A percentile compares a stretch with the other conserved stretches of the same genome.
These are phyloP conservation scores for Dothideomycetidae sp. DNA, from an alignment of 2,329 filamentous ascomycete genomes.

Conservation along the genomic window DNA sequence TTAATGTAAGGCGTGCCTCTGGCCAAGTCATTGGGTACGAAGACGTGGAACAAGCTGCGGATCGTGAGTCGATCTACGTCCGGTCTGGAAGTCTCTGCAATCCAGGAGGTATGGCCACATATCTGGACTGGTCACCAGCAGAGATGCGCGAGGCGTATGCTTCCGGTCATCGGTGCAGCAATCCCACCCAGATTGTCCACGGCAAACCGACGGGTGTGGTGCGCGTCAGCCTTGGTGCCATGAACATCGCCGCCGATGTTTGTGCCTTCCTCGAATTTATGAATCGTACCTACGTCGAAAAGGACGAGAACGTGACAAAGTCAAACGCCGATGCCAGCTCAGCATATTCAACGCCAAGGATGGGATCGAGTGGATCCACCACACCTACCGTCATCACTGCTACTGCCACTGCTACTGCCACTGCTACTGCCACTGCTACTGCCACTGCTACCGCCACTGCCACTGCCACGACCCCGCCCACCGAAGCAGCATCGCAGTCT, in stretches of 20 bases:
- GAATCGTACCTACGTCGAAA: constrained; percentile 21
- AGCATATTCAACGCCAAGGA: background rate
- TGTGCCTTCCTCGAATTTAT: constrained; percentile 44
- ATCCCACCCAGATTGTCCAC: constrained; percentile 64
- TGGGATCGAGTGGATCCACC: background rate
- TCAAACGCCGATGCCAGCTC: background rate
- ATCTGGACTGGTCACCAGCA: constrained; percentile 59
- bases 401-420: background rate
- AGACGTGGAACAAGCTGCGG: constrained; percentile 77
- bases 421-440: background rate
- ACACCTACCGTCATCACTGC: background rate
- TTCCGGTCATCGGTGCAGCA: constrained; percentile 69
- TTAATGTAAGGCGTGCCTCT: constrained; percentile 59
- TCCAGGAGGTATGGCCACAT: constrained; percentile 66
- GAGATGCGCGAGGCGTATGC: constrained; percentile 79
- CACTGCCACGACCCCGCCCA: background rate
- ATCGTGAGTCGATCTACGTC: constrained; percentile 65
- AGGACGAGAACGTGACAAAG: background rate
- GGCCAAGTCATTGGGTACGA: constrained; percentile 66
- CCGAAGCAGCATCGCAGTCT: background rate
- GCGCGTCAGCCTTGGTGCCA: constrained; percentile 73
- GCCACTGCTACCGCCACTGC: background rate
- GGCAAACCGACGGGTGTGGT: constrained; percentile 83
- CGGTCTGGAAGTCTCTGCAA: constrained; percentile 86
- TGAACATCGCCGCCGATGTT: constrained; percentile 69